These are phyloP conservation scores for Stachybotrys chlorohalonatus DNA, from an alignment of 2,329 filamentous ascomycete species.

Conservation along the genomic window DNA sequence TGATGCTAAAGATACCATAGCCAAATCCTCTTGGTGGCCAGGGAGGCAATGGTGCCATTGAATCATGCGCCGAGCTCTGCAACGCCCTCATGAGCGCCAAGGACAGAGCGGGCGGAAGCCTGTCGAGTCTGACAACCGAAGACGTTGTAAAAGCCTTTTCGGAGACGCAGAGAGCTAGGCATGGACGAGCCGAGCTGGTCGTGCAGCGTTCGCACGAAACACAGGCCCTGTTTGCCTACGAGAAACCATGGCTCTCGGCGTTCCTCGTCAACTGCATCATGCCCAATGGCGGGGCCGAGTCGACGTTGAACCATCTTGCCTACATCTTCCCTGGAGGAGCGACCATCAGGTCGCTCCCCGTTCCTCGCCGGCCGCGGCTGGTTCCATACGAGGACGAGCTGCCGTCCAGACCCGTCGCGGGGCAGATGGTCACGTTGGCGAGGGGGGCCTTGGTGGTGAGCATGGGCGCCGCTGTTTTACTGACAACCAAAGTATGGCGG, in stretches of 20 bases:
- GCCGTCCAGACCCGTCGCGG: neutral
- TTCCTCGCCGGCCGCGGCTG: neutral
- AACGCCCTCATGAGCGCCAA: conserved; percentile 1
- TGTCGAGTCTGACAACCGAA: conserved; percentile 2
- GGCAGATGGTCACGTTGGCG: too few relatives aligned
- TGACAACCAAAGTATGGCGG: neutral
- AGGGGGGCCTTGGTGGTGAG: too few relatives aligned
- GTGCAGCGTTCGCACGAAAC: neutral
- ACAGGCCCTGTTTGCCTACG: conserved; percentile 1
- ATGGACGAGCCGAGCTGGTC: conserved; percentile 1
- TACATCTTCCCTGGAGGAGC: neutral
- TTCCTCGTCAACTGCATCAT: neutral
- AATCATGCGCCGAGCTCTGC: conserved; percentile 7
- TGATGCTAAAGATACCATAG: neutral
- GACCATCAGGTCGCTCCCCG: neutral
- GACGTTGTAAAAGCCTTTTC: conserved; percentile 4
- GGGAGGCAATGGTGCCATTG: conserved; percentile 18
- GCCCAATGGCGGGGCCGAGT: neutral
- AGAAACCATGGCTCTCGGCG: neutral
- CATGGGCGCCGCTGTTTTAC: too few relatives aligned
- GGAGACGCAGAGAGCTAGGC: conserved; percentile 10
- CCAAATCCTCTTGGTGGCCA: conserved; percentile 16
- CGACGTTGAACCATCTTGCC: neutral
- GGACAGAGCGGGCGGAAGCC: conserved; percentile 1
- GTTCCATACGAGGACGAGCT: neutral